Evolutionary conservation across 2,329 filamentous ascomycete species (phyloP), one percentile per base, ranked within the genome.

Genomic region (Alternaria burnsii): DNA sequence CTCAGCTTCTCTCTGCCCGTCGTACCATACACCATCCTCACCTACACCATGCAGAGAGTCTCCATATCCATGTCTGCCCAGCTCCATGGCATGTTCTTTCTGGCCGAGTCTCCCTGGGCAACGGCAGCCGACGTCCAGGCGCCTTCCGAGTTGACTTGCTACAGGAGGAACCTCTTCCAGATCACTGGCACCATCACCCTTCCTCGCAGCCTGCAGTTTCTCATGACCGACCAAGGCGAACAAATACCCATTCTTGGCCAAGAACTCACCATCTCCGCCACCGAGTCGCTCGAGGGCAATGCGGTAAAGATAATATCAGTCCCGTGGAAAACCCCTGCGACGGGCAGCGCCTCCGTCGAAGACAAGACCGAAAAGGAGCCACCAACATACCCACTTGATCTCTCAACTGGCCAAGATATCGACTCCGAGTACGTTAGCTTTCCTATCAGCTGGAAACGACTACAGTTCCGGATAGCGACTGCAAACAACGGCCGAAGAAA

Each of bases 401-500:
- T 86, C 54, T 86, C 86, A 76, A 84, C 84, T 40, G 82, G 93
- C 82, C 84, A 88, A 64, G 86, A 96, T 36, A 79, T 87, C 68
- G 91, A 94, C 55, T 90, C 91, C 7, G 94, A 97, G 67, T 94
- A 91, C 67, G 92, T 92, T 16, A 93, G 92, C 44, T 97, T 97
- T 71, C 94, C 94, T 5, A 94, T 98, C 65, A 92, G 93, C 47
- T 98, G 94, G 93, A 93, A 95, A 71, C 87, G 94, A 59, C 81
- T 98, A 63, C 94, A 98, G 73, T 98, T 98, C 75, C 87, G 94
- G 71, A 97, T 94, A 77, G 94, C 94, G 18, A 98, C 94, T 9
- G 94, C 94, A 58, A 98, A 98, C 81, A 98, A 98, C 76, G 94
- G 94, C 11, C 88, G 94, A 61, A 86, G 94, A 64, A 97, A 97